Evolutionary conservation across 371 early-diverging fungal species (phyloP).

Genomic region (Homolaphlyctis polyrhiza): DNA sequence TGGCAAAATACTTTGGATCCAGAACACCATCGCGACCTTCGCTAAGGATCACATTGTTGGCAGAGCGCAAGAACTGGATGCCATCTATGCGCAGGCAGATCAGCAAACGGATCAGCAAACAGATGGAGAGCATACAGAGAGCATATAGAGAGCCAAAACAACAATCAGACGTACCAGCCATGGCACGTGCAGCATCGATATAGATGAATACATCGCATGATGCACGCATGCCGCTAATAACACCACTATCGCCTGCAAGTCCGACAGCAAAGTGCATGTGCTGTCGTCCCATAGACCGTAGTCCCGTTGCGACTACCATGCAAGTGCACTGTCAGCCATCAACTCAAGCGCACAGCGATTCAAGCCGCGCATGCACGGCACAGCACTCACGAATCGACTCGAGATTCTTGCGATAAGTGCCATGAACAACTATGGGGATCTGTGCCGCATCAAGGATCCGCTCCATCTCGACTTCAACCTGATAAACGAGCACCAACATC

Average conservation of each 20-base stretch:
- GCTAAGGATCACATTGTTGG: slow-evolving; percentile 75
- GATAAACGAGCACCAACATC: too few relatives aligned
- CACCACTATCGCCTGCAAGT: slow-evolving; percentile 56
- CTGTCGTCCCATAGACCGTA: slow-evolving; percentile 68
- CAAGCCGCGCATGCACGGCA: too few relatives aligned
- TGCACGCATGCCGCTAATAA: slow-evolving; percentile 64
- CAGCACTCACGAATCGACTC: slow-evolving; percentile 51
- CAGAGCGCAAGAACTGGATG: slow-evolving; percentile 65
- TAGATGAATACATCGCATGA: slow-evolving; percentile 66
- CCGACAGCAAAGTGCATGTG: slow-evolving; percentile 88
- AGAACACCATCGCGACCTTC: slow-evolving; percentile 55
- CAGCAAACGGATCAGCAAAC: too few relatives aligned
- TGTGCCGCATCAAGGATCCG: slow-evolving; percentile 40
- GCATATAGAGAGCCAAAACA: too few relatives aligned
- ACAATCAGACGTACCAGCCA: too few relatives aligned
- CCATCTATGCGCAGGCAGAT: slow-evolving; percentile 46
- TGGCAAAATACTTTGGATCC: background rate
- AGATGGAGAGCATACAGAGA: too few relatives aligned
- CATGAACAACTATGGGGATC: slow-evolving; percentile 69
- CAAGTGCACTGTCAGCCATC: too few relatives aligned
- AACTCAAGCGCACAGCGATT: too few relatives aligned
- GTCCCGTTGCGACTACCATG: slow-evolving; percentile 49
- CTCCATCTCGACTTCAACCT: slow-evolving; percentile 49
- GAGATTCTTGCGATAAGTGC: slow-evolving; percentile 58
- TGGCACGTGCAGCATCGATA: slow-evolving; percentile 62